Evolutionary conservation across 2,329 filamentous ascomycete species (phyloP).

Genomic region (Exophiala sp.): DNA sequence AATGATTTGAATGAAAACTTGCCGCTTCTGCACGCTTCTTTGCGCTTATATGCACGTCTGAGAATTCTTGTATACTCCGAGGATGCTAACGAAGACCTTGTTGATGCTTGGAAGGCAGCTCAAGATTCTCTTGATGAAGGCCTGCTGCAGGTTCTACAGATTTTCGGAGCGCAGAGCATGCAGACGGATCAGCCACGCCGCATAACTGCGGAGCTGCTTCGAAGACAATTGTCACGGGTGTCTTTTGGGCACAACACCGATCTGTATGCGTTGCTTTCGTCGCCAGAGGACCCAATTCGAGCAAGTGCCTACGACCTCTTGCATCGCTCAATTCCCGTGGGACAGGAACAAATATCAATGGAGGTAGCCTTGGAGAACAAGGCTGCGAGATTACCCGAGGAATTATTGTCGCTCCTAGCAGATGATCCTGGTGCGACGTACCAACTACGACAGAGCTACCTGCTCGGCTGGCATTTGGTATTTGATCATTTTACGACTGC

Average conservation of each 20-base stretch:
- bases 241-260: conserved; percentile 56
- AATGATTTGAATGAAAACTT: conserved; percentile 50
- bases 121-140: conserved; percentile 55
- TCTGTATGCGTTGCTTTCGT: conserved; percentile 72
- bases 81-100: conserved; percentile 71
- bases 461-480: conserved; percentile 83
- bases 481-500: conserved; percentile 80
- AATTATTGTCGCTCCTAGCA: conserved; percentile 77
- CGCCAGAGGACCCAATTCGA: conserved; percentile 71
- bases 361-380: conserved; percentile 58
- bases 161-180: conserved; percentile 56
- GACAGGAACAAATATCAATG: conserved; percentile 78
- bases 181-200: conserved; percentile 55
- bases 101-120: conserved; percentile 66
- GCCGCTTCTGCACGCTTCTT: conserved; percentile 65
- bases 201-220: conserved; percentile 72
- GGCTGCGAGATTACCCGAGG: conserved; percentile 70
- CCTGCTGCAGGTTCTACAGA: conserved; percentile 48
- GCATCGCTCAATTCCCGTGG: conserved; percentile 71
- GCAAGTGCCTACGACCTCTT: conserved; percentile 76
- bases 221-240: conserved; percentile 57
- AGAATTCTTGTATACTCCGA: conserved; percentile 53
- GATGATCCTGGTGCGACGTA: conserved; percentile 66
- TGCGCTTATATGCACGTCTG: conserved; percentile 66
- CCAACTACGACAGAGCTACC: conserved; percentile 68